phyloP scores from a whole-genome alignment of 2,329 filamentous ascomycete genomes.

The Scopulariopsis brevicaulis region DNA sequence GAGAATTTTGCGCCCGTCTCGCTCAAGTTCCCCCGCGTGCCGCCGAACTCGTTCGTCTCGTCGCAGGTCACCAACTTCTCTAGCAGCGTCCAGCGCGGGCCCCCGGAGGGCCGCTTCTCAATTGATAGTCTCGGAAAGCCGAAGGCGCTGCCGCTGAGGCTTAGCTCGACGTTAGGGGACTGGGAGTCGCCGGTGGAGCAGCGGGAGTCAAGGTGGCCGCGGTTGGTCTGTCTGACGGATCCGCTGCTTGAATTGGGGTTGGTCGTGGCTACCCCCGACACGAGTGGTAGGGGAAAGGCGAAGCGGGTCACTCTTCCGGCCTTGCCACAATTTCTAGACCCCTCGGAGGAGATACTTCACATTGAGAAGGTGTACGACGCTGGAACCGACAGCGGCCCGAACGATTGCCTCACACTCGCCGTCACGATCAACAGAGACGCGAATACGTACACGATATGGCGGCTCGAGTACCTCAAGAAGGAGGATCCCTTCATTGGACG shows the following conservation, averaged over 20 bases:
- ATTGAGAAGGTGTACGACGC: conserved; percentile 57
- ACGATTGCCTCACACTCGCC: conserved; percentile 54
- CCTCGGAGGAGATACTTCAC: conserved; percentile 74
- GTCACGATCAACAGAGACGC: conserved; percentile 72
- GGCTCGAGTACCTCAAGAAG: conserved; percentile 62
- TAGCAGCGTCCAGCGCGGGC: conserved; percentile 20
- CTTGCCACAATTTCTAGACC: conserved; percentile 47
- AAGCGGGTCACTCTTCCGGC: conserved; percentile 10
- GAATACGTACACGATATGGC: conserved; percentile 76
- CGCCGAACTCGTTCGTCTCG: conserved; percentile 74
- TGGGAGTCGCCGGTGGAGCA: conserved; percentile 43
- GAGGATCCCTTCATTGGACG: conserved; percentile 43
- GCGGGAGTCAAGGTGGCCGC: conserved; percentile 52
- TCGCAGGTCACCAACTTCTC: conserved; percentile 40
- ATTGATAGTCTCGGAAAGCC: conserved; percentile 44
- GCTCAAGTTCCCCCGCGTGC: conserved; percentile 48
- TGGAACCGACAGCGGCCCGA: conserved; percentile 21
- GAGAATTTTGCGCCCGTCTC: conserved; percentile 38
- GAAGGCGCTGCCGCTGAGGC: conserved; percentile 39
- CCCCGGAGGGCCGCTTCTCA: conserved; percentile 29
- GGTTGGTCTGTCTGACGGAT: conserved; percentile 75
- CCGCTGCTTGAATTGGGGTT: conserved; percentile 78
- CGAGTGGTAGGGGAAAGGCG: conserved; percentile 14
- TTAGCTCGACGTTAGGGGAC: conserved; percentile 42
- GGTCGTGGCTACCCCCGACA: conserved; percentile 52